Evolutionary conservation across 225 moss, liverwort and hornwort genomes (phyloP), one percentile per base, ranked within the genome.

Genomic region (Pseudisothecium myosuroides): DNA sequence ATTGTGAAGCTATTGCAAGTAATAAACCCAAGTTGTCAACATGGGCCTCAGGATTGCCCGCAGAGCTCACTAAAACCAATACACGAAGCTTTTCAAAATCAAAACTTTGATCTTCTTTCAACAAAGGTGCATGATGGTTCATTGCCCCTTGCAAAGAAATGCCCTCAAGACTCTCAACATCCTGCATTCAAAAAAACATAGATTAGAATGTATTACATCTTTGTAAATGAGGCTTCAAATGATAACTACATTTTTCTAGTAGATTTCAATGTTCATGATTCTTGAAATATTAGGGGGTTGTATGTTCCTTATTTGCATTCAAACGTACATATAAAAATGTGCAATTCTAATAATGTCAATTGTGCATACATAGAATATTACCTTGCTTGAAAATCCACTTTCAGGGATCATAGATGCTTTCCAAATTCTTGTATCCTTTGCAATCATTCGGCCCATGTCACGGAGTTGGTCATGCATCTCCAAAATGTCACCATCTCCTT

Each of bases 31-130:
- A 45, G 18, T 45, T 29, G 17, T 3, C 17, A 74, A 47, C 6
- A 29, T 29, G 2, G 4, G 2, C 11, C 29, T 74, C 11, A 29
- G 1, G 0, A 18, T 47, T 11, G 17, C 0, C 6, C 0, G 0
- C 6, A 3, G 11, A 6, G 2, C 11, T 11, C 4, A 8, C 27
- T 11, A 74, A 47, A 74, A 29, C 47, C 29, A 74, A 47, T 11
- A 74, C 3, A 45, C 47, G 29, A 74, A 74, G 74, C 0, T 47
- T 74, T 29, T 4, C 4, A 47, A 74, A 74, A 47, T 18, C 47
- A 18, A 31, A 47, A 29, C 18, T 11, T 29, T 7, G 29, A 17
- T 6, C 29, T 11, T 28, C 11, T 47, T 18, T 74, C 29, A 74
- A 11, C 2, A 29, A 47, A 47, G 29, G 17, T 1, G 10, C 3